Conservation (phyloP, 352 stramenopile genomes). For the Thraustochytrium striatum region DNA sequence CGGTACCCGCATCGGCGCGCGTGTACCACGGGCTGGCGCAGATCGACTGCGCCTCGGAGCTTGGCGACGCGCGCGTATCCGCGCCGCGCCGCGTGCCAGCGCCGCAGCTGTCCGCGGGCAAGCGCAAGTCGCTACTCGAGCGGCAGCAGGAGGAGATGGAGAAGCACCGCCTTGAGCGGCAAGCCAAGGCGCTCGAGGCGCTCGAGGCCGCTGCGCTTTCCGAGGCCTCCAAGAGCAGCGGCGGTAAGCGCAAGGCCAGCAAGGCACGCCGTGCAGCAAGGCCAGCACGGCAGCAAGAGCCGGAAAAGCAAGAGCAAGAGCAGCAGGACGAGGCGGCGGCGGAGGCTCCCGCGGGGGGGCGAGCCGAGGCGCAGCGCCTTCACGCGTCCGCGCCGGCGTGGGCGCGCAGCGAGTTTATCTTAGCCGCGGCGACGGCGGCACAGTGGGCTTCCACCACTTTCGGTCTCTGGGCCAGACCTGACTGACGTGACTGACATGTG, state of each 20-base stretch:
- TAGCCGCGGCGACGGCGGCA: constrained; percentile 26
- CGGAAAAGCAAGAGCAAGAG: neutral
- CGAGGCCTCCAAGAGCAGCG: neutral
- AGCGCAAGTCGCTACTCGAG: constrained; percentile 25
- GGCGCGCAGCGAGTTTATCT: constrained; percentile 30
- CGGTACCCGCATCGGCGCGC: neutral
- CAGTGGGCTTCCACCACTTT: constrained; percentile 39
- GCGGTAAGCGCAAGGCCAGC: neutral
- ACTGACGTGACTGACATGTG: no score
- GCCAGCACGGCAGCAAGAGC: neutral
- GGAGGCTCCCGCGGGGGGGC: neutral
- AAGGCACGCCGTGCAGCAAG: neutral
- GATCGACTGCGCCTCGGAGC: neutral
- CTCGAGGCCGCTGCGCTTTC: neutral
- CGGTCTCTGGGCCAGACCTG: constrained; percentile 33
- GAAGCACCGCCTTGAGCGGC: constrained; percentile 23
- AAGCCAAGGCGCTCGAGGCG: neutral
- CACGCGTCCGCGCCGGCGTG: neutral
- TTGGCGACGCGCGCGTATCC: neutral
- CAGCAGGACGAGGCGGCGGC: neutral
- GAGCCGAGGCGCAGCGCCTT: neutral
- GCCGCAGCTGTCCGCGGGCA: neutral
- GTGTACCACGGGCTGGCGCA: constrained; percentile 27
- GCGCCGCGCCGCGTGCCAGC: neutral
- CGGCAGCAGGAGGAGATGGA: constrained; percentile 30